Base-by-base conservation (phyloP, 1,284 basidiomycete species). In the Ceratobasidium sp. region DNA sequence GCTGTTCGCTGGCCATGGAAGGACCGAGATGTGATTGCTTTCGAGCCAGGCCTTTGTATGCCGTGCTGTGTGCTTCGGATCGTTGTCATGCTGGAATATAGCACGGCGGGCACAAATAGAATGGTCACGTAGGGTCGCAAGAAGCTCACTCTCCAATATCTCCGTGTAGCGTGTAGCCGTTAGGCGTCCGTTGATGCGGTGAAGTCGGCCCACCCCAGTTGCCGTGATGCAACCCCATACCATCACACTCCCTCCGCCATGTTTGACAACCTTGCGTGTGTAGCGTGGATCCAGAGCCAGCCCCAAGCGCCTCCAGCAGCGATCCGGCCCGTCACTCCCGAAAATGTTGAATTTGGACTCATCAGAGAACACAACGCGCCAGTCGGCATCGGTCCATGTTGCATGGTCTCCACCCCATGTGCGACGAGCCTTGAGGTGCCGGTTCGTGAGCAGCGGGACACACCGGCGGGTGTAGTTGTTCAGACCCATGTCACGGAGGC, bases 141-240 rank as follows among this genome's bases (percentile, higher is more conserved):
- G 81, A 64, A 83, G 77, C n/a, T 78, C 67, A 46, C 82, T 59
- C 40, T 81, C 34, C 29, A 85, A 80, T 32, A 84, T 83, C 44
- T 78, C 51, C 56, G 77, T 77, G 76, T 84, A 84, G 32, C 74
- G 46, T 22, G 71, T 44, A 15, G 66, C 78, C 54, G 82, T 77
- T 79, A 84, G 82, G 64, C 62, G 80, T 0, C 81, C 82, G 1
- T 81, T 76, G 56, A 84, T 81, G 40, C 71, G 78, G 74, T 79
- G 77, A 66, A 82, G 77, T 44, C 76, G 51, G 6, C 82, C 82
- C 1, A 80, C 78, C 22, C 83, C 57, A 62, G 81, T 80, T 22
- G 15, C 56, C 80, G 80, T 32, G 78, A 79, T 6, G 83, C 65
- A 69, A 7, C 62, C 51, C 62, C 57, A 73, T 19, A 76, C 64